Conservation (phyloP, 2,329 filamentous ascomycete species). For the Cladosporium sp. region DNA sequence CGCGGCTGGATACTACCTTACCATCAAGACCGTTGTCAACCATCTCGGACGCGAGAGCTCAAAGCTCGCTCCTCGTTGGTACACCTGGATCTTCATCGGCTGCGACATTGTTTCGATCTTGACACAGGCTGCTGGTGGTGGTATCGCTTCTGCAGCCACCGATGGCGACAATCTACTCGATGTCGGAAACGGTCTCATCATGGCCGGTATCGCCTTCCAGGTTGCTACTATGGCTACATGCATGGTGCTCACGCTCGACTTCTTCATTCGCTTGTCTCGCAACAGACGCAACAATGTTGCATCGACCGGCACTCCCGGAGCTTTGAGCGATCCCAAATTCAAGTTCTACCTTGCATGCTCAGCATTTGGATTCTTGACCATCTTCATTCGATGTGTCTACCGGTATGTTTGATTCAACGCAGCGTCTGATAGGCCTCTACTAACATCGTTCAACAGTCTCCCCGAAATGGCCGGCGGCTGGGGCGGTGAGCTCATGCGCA, state of each 20-base stretch:
- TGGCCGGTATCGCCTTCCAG: slow-evolving; percentile 49
- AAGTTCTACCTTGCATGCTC: slow-evolving; percentile 58
- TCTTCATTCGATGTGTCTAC: slow-evolving; percentile 67
- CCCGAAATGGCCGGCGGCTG: slow-evolving; percentile 55
- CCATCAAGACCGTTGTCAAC: slow-evolving; percentile 50
- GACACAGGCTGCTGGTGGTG: slow-evolving; percentile 49
- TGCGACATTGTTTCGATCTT: slow-evolving; percentile 51
- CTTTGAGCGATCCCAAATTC: slow-evolving; percentile 46
- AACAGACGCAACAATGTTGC: slow-evolving; percentile 3
- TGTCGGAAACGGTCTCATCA: slow-evolving; percentile 48
- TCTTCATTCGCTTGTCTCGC: slow-evolving; percentile 31
- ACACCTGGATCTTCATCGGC: slow-evolving; percentile 55
- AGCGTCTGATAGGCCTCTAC: slow-evolving; percentile 15
- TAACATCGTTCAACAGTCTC: slow-evolving; percentile 38
- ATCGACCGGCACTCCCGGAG: not conserved
- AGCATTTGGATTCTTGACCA: slow-evolving; percentile 60
- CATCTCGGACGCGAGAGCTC: slow-evolving; percentile 47
- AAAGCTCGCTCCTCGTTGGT: slow-evolving; percentile 45
- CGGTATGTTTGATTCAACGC: slow-evolving; percentile 40
- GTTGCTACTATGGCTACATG: slow-evolving; percentile 48
- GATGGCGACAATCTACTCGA: slow-evolving; percentile 37
- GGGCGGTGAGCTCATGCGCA: slow-evolving; percentile 51
- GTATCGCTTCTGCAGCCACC: slow-evolving; percentile 42
- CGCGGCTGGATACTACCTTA: slow-evolving; percentile 51
- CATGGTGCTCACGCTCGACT: slow-evolving; percentile 46